phyloP scores from a whole-genome alignment of 2,329 filamentous ascomycete species.

The Epichloe coenophiala region DNA sequence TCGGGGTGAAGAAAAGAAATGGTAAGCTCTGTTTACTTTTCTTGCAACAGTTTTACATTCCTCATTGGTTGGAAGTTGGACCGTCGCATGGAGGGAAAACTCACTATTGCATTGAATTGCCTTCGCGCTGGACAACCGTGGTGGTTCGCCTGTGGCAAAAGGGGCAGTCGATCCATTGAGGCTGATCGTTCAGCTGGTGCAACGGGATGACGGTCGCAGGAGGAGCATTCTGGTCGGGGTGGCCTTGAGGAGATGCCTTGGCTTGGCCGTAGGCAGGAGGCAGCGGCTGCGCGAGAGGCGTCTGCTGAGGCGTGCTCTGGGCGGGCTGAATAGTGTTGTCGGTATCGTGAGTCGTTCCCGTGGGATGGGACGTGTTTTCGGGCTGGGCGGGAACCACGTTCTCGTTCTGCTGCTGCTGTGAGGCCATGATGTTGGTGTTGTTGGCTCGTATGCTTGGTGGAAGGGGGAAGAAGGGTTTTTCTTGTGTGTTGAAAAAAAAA shows the following conservation, averaged over 20 bases:
- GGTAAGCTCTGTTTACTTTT: neutral
- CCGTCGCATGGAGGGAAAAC: neutral
- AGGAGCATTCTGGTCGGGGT: neutral
- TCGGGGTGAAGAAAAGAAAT: too few species aligned
- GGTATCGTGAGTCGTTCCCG: neutral
- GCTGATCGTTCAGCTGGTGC: conserved; percentile 11
- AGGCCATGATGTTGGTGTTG: neutral
- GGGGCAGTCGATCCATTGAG: conserved; percentile 18
- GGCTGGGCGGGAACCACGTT: neutral
- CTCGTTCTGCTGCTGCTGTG: neutral
- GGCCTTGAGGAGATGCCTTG: conserved; percentile 1
- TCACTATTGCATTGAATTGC: conserved; percentile 15
- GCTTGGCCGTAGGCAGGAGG: conserved; percentile 1
- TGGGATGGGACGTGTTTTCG: neutral
- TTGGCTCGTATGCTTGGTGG: neutral
- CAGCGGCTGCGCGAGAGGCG: neutral
- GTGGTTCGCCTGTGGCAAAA: conserved; percentile 15
- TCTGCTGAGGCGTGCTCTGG: neutral
- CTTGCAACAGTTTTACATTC: neutral
- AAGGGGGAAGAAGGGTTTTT: neutral
- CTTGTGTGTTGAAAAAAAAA: too few species aligned
- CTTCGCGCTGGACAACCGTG: conserved; percentile 12
- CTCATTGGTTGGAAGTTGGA: too few species aligned
- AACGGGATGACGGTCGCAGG: conserved; percentile 8
- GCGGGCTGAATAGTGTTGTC: neutral